These are phyloP conservation scores for Iberis pinnata DNA, from an alignment of 345 rosid genomes.

Conservation along the genomic window DNA sequence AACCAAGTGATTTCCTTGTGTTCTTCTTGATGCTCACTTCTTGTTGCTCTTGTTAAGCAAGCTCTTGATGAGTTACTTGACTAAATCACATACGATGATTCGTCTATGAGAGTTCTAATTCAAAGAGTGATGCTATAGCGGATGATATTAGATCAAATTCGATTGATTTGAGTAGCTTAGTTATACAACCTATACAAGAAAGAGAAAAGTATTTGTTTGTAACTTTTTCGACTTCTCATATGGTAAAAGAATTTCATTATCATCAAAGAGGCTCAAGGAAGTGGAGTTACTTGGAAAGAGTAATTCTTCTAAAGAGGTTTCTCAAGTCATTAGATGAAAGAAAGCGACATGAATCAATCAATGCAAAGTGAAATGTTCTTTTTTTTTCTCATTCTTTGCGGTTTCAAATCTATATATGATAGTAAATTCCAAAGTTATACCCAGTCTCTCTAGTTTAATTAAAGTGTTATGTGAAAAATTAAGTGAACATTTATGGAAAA, in stretches of 20 bases:
- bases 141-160: constrained; percentile 25
- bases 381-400: no score
- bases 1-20: constrained; percentile 64
- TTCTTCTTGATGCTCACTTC: constrained; percentile 74
- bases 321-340: constrained; percentile 60
- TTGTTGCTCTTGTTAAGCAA: constrained; percentile 62
- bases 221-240: constrained; percentile 23
- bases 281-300: constrained; percentile 75
- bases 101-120: constrained; percentile 40
- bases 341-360: constrained; percentile 45
- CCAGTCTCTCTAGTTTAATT: no score
- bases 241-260: constrained; percentile 12
- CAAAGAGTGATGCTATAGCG: constrained; percentile 27
- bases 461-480: no score
- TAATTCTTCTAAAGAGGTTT: constrained; percentile 67
- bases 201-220: constrained; percentile 32
- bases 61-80: constrained; percentile 73
- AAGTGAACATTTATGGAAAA: no score
- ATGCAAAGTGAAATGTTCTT: no score
- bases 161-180: constrained; percentile 26
- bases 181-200: constrained; percentile 6
- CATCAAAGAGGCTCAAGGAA: constrained; percentile 40
- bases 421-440: no score
- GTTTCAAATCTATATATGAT: no score
- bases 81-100: constrained; percentile 47